Evolutionary conservation across 1,284 basidiomycete genomes (phyloP), one percentile per base, ranked within the genome.

Genomic region (Sanghuangporus weigelae): DNA sequence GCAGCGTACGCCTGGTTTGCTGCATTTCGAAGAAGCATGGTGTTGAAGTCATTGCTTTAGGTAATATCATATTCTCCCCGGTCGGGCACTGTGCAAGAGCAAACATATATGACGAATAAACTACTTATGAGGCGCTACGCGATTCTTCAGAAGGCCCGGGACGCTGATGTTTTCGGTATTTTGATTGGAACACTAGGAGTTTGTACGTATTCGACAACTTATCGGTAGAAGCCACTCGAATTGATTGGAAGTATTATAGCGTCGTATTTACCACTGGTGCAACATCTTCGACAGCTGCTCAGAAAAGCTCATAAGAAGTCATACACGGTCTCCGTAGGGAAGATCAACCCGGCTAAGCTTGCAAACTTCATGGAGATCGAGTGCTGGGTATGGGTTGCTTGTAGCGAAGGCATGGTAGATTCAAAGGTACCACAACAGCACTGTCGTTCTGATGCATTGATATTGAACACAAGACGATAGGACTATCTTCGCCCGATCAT

Each of bases 351-450:
- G 0, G 86, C 95, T 16, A 99, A 99, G 72, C 80, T 99, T 39
- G 96, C 90, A 11, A 99, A 99, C 73, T 98, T 98, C 73, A 84
- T 93, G 70, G 96, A 98, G 74, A 90, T 99, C 58, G 96, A 98
- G 72, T 96, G 95, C 71, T 99, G 96, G 71, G 90, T 99, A 5
- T 81, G 98, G 63, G 90, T 98, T 1, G 96, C 96, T 0, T 99
- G 96, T 75, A 90, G 90, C 0, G 96, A 99, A 73, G 94, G 92
- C 57, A 74, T 98, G 44, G 84, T 97, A 16, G 93, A 97, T 57
- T 82, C 90, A 0, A 93, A 90, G 78, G 91, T 89, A 21, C 11
- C 19, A 36, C 69, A 23, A 62, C 54, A 14, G 8, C 23, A 31
- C 35, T 14, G 21, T 23, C 11, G 2, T 7, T 3, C 48, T 21